Evolutionary conservation across 306 rosid species (phyloP), one percentile per base, ranked within the genome.

Genomic region (Aeschynomene evenia): DNA sequence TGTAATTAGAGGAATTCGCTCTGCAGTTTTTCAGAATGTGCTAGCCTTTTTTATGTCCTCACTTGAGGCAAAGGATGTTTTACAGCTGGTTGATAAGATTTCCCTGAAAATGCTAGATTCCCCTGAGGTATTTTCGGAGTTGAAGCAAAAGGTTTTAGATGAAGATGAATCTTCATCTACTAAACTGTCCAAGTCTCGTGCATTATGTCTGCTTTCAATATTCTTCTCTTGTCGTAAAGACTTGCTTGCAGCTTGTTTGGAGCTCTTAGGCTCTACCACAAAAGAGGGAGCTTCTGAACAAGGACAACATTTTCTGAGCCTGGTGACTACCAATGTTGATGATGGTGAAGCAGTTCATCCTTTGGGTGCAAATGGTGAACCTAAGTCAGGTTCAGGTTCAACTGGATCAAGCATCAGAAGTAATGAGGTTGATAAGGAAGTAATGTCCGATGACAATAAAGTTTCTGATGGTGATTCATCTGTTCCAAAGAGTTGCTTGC

Each of bases 171-270:
- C 86, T 72, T 61, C 87, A 15, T 62, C 75, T 68, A 45, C 73
- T 49, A 85, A 82, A 75, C 76, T 94, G 63, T 84, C 82, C 40
- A 87, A 83, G 80, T 76, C 84, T 42, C 80, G 78, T 19, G 84
- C 51, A 9, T 73, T 94, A 68, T 79, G 92, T 81, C 56, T 94
- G 55, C 85, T 90, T 62, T 12, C 85, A 85, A 73, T 94, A 67
- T 85, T 90, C 65, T 90, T 88, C 78, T 82, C 82, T 69, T 84
- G 79, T 74, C 87, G 97, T 53, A 91, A 88, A 84, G 75, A 74
- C 71, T 78, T 85, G 79, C 87, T 91, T 74, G 86, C 96, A 9
- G 96, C 96, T 67, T 90, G 90, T 82, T 85, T 90, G 70, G 96
- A 94, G 58, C 82, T 85, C 66, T 73, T 88, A 58, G 80, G 70